These are phyloP conservation scores for Triangularia setosa DNA, from an alignment of 2,329 filamentous ascomycete genomes.

Conservation along the genomic window DNA sequence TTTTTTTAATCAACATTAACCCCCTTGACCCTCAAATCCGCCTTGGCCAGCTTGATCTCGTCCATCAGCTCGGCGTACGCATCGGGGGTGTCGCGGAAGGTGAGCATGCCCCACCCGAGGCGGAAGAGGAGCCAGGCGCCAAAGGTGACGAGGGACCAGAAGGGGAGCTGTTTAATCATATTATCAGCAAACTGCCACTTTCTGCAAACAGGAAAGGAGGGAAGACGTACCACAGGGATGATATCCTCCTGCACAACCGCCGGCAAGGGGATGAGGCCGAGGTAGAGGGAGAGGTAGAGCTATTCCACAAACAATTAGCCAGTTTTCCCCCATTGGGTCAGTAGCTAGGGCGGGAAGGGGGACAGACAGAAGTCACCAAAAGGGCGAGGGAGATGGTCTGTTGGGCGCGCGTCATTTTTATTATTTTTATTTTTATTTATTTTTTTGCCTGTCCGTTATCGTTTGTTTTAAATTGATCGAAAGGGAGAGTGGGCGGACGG, in stretches of 20 bases:
- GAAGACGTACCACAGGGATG: constrained; percentile 75
- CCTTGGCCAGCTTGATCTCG: constrained; percentile 75
- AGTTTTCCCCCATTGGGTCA: too few species aligned
- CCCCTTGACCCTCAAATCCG: constrained; percentile 68
- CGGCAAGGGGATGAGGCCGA: constrained; percentile 79
- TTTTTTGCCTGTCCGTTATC: too few species aligned
- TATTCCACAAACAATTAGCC: constrained; percentile 37
- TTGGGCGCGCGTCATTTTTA: constrained; percentile 85
- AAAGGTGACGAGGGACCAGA: constrained; percentile 88
- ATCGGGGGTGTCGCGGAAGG: constrained; percentile 92
- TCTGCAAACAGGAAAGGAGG: not conserved
- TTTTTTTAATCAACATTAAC: constrained; percentile 72
- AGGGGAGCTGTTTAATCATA: constrained; percentile 64
- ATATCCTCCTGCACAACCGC: constrained; percentile 75
- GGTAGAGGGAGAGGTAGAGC: constrained; percentile 85
- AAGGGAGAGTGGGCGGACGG: not conserved
- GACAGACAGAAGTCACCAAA: constrained; percentile 77
- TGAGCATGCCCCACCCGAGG: constrained; percentile 87
- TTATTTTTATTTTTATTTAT: not conserved
- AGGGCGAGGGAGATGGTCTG: constrained; percentile 87
- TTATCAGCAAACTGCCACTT: constrained; percentile 5
- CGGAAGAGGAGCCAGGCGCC: constrained; percentile 89
- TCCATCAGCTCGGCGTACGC: constrained; percentile 85
- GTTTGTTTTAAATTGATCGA: too few species aligned
- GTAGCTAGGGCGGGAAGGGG: not conserved